Conservation (phyloP, 805 yeast species). For the Candida germanica region DNA sequence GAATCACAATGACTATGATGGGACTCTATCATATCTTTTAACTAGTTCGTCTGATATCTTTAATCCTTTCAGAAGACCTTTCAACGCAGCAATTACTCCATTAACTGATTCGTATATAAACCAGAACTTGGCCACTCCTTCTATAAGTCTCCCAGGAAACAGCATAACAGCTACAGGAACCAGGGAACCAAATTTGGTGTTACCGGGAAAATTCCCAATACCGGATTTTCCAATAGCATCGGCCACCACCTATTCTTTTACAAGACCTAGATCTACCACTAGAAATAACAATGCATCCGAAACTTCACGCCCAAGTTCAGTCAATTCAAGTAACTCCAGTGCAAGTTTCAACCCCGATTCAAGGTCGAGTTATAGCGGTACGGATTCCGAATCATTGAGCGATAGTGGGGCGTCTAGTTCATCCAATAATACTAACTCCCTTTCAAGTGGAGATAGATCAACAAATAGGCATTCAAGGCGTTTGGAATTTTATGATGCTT, state of each 20-base stretch:
- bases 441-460: too few relatives aligned
- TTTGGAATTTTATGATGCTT: too few relatives aligned
- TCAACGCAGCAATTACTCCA: slow-evolving; percentile 34
- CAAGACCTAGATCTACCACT: slow-evolving; percentile 3
- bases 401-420: too few relatives aligned
- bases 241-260: slow-evolving; percentile 1
- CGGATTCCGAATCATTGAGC: too few relatives aligned
- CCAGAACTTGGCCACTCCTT: slow-evolving; percentile 27
- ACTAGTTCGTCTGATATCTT: slow-evolving; percentile 35
- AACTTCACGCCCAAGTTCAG: too few relatives aligned
- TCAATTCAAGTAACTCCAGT: too few relatives aligned
- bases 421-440: too few relatives aligned
- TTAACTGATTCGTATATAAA: slow-evolving; percentile 35
- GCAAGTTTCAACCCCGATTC: too few relatives aligned
- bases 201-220: slow-evolving; percentile 30
- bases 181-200: slow-evolving; percentile 25
- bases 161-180: slow-evolving; percentile 2
- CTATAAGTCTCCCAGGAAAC: slow-evolving; percentile 7
- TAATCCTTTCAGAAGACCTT: slow-evolving; percentile 34
- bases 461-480: too few relatives aligned
- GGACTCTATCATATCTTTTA: slow-evolving; percentile 22
- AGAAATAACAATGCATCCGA: too few relatives aligned
- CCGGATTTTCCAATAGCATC: slow-evolving; percentile 14
- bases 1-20: slow-evolving; percentile 15
- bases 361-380: too few relatives aligned